These are phyloP conservation scores for Achaetomiella virescens DNA, from an alignment of 495 filamentous ascomycete genomes.

Conservation along the genomic window DNA sequence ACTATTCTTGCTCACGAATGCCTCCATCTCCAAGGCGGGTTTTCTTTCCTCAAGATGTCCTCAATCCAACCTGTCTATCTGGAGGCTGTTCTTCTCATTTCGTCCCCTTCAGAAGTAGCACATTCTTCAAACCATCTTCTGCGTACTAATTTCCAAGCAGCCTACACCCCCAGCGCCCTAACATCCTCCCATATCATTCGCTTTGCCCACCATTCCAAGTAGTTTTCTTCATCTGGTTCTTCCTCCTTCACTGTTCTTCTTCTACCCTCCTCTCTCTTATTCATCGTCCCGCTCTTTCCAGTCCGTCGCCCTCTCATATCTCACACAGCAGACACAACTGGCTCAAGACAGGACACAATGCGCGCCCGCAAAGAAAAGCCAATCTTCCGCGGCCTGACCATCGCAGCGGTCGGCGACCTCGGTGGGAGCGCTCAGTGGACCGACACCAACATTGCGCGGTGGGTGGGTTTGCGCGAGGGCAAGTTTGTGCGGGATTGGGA, in stretches of 20 bases:
- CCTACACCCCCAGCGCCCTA: too few relatives aligned
- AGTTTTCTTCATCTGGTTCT: background rate
- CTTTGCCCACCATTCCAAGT: too few relatives aligned
- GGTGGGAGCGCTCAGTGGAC: constrained; percentile 22
- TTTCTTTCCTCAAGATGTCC: too few relatives aligned
- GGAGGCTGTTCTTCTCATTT: too few relatives aligned
- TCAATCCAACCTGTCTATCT: too few relatives aligned
- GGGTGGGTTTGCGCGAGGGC: constrained; percentile 27
- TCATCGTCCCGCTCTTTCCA: background rate
- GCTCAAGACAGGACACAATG: background rate
- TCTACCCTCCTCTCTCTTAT: background rate
- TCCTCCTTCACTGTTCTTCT: background rate
- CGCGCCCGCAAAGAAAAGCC: constrained; percentile 12
- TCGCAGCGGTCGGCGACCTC: constrained; percentile 29
- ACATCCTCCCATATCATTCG: too few relatives aligned
- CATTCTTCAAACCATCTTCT: too few relatives aligned
- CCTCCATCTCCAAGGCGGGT: background rate
- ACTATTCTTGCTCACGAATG: background rate
- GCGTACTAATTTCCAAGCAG: too few relatives aligned
- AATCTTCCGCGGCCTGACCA: constrained; percentile 26
- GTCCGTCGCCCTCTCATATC: background rate
- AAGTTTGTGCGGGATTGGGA: constrained; percentile 5
- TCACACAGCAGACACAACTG: background rate
- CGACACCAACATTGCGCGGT: constrained; percentile 27
- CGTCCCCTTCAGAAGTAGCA: too few relatives aligned